Evolutionary conservation across 805 yeast species (phyloP).

Genomic region (Blastobotrys terrestris): DNA sequence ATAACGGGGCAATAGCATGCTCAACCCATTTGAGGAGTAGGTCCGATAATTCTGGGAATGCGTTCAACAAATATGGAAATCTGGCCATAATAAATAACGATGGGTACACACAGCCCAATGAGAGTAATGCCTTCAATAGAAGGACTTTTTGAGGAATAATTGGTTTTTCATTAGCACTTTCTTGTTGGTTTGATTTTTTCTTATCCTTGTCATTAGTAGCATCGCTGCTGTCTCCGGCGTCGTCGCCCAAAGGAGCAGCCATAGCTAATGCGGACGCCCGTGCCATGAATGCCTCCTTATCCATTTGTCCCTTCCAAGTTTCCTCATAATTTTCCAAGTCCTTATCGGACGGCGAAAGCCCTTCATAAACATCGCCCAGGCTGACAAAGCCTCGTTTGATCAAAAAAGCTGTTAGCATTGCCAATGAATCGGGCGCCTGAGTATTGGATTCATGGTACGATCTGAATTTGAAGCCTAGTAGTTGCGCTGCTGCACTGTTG

Average conservation of each 20-base stretch:
- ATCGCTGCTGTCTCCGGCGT: constrained; percentile 24
- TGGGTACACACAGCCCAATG: constrained; percentile 58
- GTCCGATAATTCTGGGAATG: constrained; percentile 44
- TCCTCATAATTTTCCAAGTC: constrained; percentile 41
- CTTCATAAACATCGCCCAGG: constrained; percentile 53
- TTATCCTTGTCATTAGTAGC: constrained; percentile 6
- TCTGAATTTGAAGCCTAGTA: constrained; percentile 44
- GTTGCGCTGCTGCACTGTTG: constrained; percentile 45
- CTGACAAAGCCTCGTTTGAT: constrained; percentile 62
- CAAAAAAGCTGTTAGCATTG: constrained; percentile 45
- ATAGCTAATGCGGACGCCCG: constrained; percentile 75
- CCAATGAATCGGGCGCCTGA: constrained; percentile 35
- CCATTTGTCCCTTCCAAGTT: constrained; percentile 41
- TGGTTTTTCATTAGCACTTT: neutral
- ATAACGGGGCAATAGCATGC: constrained; percentile 45
- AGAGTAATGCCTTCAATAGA: constrained; percentile 47
- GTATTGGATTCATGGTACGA: constrained; percentile 18
- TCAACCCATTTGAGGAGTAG: constrained; percentile 47
- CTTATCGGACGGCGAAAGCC: constrained; percentile 47
- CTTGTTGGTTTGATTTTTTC: neutral
- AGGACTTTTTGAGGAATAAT: constrained; percentile 34
- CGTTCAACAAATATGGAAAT: constrained; percentile 54
- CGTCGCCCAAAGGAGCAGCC: constrained; percentile 75
- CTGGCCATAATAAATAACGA: constrained; percentile 50
- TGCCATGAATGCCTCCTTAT: constrained; percentile 53